phyloP scores from a whole-genome alignment of 805 yeast genomes.

The Kluyveromyces dobzhanskii region DNA sequence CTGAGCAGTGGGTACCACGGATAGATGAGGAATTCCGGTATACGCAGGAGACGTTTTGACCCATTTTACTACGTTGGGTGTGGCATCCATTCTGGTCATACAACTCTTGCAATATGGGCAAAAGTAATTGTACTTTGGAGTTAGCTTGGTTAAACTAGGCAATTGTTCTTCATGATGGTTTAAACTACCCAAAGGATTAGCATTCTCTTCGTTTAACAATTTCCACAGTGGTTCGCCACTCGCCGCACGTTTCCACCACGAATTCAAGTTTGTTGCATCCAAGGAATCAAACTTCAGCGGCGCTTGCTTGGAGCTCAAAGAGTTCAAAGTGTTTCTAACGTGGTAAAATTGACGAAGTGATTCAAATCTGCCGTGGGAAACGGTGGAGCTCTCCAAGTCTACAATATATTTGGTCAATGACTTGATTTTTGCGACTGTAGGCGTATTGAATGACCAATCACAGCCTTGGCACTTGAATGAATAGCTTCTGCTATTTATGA shows the following conservation, averaged over 20 bases:
- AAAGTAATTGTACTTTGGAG: not conserved
- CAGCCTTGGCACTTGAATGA: constrained; percentile 8
- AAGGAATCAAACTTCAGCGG: not conserved
- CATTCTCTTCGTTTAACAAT: constrained; percentile 1
- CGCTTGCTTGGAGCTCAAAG: not conserved
- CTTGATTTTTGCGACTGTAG: not conserved
- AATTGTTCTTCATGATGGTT: not conserved
- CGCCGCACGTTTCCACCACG: constrained; percentile 1
- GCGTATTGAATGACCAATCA: constrained; percentile 5
- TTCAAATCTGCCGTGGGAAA: constrained; percentile 1
- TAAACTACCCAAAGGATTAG: not conserved
- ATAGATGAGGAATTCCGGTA: not conserved
- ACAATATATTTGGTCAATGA: constrained; percentile 5
- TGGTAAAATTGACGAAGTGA: constrained; percentile 1
- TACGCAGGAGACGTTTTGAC: not conserved
- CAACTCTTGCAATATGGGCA: constrained; percentile 3
- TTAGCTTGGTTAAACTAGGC: not conserved
- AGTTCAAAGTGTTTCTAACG: not conserved
- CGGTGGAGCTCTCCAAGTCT: not conserved
- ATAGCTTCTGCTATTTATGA: not conserved
- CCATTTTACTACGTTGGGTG: not conserved
- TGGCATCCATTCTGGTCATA: not conserved
- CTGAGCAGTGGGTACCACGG: not conserved
- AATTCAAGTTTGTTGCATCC: no score
- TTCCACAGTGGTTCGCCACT: constrained; percentile 1